Evolutionary conservation across 2,329 filamentous ascomycete genomes (phyloP), one percentile per base, ranked within the genome.

Genomic region (Claviceps maximensis): DNA sequence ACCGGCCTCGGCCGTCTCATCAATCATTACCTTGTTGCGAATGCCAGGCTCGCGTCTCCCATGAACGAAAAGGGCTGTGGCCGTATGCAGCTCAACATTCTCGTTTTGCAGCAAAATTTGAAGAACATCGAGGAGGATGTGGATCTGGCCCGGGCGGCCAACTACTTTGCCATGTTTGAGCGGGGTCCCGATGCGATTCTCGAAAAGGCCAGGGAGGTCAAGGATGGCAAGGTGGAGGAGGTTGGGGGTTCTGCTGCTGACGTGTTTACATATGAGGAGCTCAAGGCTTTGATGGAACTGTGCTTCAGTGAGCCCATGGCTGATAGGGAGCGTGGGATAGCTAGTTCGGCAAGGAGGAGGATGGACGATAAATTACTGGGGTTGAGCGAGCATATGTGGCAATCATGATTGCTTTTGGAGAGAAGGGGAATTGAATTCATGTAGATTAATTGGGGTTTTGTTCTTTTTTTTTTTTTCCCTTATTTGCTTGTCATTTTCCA

Each of bases 71-170:
- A 86, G 60, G 93, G 93, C 44, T 87, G 84, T 55, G 82, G 83
- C n/a, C 80, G 89, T 40, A 89, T 98, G 80, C 85, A 89, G 66
- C 80, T 97, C 62, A 95, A 98, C 66, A 89, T 96, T 49, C 77
- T 96, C 25, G 93, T 98, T 42, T 74, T 98, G 50, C 91, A 97
- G 69, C 93, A 98, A 66, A 96, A 95, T 62, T 80, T 98, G 53
- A 95, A 95, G 72, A 95, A 95, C 59, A 84, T 98, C 51, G 89
- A 93, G 67, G 75, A 79, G 2, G 78, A 78, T 9, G 83, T 87
- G 3, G 76, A 79, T 53, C 73, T 91, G 29, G 74, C 75, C 4
- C 72, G 79, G 38, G 79, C 84, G 1, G 77, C 80, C 21, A 76
- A 79, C 54, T 91, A 86, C 69, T 90, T 83, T 62, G 75, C 77